These are phyloP conservation scores for Daldinia concentrica DNA, from an alignment of 495 filamentous ascomycete species.

Conservation along the genomic window DNA sequence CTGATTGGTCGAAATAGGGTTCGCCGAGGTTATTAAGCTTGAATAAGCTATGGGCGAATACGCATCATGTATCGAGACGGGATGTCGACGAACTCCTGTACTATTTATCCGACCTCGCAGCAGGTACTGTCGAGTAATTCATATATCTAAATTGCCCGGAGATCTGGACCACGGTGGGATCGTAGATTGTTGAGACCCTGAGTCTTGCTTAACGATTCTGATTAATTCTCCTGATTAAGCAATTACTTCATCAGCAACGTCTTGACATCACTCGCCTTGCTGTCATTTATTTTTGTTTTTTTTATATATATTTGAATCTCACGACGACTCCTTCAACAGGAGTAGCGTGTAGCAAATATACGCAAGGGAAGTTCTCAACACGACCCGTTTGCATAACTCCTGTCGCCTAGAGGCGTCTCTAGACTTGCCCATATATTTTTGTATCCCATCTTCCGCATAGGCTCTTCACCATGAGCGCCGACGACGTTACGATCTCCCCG, in stretches of 20 bases:
- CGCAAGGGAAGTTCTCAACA: constrained; percentile 29
- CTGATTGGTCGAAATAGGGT: constrained; percentile 35
- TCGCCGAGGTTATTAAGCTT: constrained; percentile 39
- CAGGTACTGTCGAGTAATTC: constrained; percentile 35
- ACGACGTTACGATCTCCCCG: constrained; percentile 43
- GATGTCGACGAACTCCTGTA: constrained; percentile 11
- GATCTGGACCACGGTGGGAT: constrained; percentile 39
- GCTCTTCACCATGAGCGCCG: constrained; percentile 41
- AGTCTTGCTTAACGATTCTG: constrained; percentile 39
- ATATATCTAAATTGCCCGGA: constrained; percentile 45
- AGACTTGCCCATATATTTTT: neutral
- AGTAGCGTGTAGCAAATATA: constrained; percentile 26
- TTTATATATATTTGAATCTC: constrained; percentile 37
- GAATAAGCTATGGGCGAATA: constrained; percentile 27
- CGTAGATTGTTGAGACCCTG: constrained; percentile 24
- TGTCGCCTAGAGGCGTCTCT: neutral
- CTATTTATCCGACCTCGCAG: constrained; percentile 37
- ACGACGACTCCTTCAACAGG: constrained; percentile 47
- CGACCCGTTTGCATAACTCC: constrained; percentile 4
- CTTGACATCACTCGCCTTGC: constrained; percentile 19
- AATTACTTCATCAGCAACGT: constrained; percentile 28
- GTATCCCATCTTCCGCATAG: neutral
- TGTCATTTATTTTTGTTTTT: constrained; percentile 19
- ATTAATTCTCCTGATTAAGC: constrained; percentile 36
- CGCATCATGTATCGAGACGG: constrained; percentile 22